Evolutionary conservation across 805 yeast species (phyloP), one percentile per base, ranked within the genome.

Genomic region (Sungouiella thailandica): DNA sequence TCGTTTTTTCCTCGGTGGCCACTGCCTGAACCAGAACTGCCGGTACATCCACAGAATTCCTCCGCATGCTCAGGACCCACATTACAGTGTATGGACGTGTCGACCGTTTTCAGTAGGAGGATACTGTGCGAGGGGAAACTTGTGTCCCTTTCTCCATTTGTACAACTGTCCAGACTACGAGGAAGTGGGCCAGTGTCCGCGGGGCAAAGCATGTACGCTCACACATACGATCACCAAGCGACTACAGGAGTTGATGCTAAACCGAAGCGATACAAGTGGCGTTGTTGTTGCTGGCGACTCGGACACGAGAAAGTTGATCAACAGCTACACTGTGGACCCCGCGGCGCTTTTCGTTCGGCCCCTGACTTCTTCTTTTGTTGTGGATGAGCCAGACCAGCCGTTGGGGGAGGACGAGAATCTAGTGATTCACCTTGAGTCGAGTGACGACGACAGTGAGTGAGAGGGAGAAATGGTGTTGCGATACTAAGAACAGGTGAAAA

Each of bases 131-230:
- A 54, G 73, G 16, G 95, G 93, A 0, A 49, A 57, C 17, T 42
- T 48, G 19, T 84, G 94, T 50, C 65, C 70, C 5, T 68, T 72
- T 29, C 55, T 70, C 23, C 95, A 84, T 50, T 55, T 59, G 11
- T 70, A 64, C 44, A 74, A 74, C 37, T 84, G 94, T 57, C 90
- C 94, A 0, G 90, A 83, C 48, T 73, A 69, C 44, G 80, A 74
- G 42, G 78, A 75, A 39, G 62, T 62, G n/a, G 82, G 80, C 9
- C 48, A 44, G 20, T 84, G 94, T 53, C 65, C 76, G 1, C 57
- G 75, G 33, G 75, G 74, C 1, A 57, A 52, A 17, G 49, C 55
- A 14, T 83, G 90, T 50, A 54, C 57, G n/a, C 58, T 83, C 29
- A 50, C 51, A 23, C 90, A 83, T 54, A 53, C 47, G 19, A 30